Base-by-base conservation (phyloP, 2,329 filamentous ascomycete species). In the Phialophora expanda region DNA sequence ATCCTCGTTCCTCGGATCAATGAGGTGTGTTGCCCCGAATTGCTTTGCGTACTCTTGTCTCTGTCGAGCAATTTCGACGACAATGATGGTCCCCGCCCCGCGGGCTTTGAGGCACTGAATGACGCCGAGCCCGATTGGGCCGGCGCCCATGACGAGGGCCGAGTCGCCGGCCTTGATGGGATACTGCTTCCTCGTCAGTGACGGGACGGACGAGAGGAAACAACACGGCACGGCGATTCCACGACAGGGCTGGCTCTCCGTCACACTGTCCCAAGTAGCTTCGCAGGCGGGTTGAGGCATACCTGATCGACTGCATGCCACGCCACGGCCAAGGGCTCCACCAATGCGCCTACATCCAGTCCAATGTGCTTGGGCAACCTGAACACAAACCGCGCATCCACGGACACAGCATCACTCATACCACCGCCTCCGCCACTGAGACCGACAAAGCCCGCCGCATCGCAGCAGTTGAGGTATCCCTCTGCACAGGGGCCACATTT, bases 241-340 rank as follows among this genome's bases (percentile, higher is more conserved):
- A n/a, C 38, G 17, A n/a, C 14, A 44, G 6, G 8, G 38, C 38
- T 7, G 32, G 9, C 32, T 8, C 9, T 12, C 32, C 9, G 11
- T 34, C 9, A 34, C 32, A 34, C 32, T 12, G 4, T 34, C 32
- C 32, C 32, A 34, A 12, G 9, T 11, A 12, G 9, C 11, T 34
- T 48, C 44, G 17, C 44, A 22, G 48, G 4, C 17, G 20, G 17
- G 46, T 3, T 8, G 4, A 44, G 4, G 38, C 58, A 14, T 54
- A 61, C 58, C 48, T 83, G 77, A 4, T 80, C 79, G 9, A 88
- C 82, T 0, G 86, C 87, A 70, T 90, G 87, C 87, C 87, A 89
- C 8, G 85, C 86, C 0, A 90, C 87, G 0, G 86, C 80, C 2
- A 90, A 76, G 0, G 88, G 87, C 69, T 90, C 87, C 6, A 89